Evolutionary conservation across 352 stramenopile genomes (phyloP).

Genomic region (Lagenidium sp.): DNA sequence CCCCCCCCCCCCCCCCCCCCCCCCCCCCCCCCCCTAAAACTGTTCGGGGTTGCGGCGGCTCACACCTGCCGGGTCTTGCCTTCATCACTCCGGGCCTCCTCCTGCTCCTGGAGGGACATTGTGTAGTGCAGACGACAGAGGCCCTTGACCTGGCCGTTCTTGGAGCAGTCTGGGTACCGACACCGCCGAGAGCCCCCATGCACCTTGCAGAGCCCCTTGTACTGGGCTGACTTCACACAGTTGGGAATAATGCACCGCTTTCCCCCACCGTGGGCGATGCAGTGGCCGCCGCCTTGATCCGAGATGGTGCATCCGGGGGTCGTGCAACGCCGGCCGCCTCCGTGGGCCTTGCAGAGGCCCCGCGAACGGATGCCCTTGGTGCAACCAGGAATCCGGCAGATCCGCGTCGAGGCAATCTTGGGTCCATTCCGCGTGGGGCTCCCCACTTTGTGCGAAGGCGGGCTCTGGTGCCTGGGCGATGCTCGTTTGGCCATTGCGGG

Average conservation of each 20-base stretch:
- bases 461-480: neutral
- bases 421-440: neutral
- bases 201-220: slow-evolving; percentile 73
- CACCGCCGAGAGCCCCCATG: slow-evolving; percentile 75
- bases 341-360: slow-evolving; percentile 80
- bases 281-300: slow-evolving; percentile 80
- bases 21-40: no score
- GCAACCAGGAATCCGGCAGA: slow-evolving; percentile 68
- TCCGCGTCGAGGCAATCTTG: slow-evolving; percentile 35
- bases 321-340: slow-evolving; percentile 65
- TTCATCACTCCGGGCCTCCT: no score
- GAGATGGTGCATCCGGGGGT: slow-evolving; percentile 75
- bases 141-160: slow-evolving; percentile 78
- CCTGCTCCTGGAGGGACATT: slow-evolving; percentile 11
- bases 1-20: no score
- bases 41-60: no score
- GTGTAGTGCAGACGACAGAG: slow-evolving; percentile 62
- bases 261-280: slow-evolving; percentile 67
- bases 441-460: neutral
- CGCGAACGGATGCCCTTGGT: slow-evolving; percentile 77
- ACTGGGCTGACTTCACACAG: slow-evolving; percentile 80
- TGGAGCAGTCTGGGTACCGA: slow-evolving; percentile 54
- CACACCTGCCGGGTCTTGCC: no score
- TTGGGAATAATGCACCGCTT: slow-evolving; percentile 44
- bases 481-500: neutral